These are phyloP conservation scores for Rhypophila decipiens DNA, from an alignment of 495 filamentous ascomycete species.

Conservation along the genomic window DNA sequence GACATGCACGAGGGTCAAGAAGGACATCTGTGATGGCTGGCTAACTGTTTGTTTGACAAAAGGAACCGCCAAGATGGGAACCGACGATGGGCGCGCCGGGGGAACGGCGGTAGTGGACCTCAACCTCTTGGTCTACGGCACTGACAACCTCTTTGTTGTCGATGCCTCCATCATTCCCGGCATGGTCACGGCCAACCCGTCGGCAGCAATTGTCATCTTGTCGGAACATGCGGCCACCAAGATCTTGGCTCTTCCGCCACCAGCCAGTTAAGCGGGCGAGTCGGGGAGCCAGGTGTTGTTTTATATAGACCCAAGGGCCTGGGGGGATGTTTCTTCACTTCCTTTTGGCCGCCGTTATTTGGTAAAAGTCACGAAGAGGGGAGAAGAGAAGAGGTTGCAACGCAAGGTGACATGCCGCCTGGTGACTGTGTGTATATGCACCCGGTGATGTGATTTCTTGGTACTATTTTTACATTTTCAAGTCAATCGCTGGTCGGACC, in stretches of 20 bases:
- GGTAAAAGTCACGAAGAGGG: too few relatives aligned
- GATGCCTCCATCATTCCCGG: conserved; percentile 59
- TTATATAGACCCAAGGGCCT: too few relatives aligned
- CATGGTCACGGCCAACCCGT: conserved; percentile 51
- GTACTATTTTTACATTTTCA: too few relatives aligned
- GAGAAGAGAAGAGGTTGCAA: too few relatives aligned
- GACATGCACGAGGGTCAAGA: background rate
- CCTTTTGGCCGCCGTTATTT: too few relatives aligned
- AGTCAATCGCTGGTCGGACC: too few relatives aligned
- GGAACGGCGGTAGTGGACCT: conserved; percentile 60
- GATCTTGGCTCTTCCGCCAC: conserved; percentile 14
- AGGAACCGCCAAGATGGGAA: conserved; percentile 53
- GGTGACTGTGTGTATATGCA: too few relatives aligned
- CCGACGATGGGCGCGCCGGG: conserved; percentile 54
- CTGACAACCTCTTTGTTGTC: conserved; percentile 59
- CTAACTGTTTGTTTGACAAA: background rate
- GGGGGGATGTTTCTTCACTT: too few relatives aligned
- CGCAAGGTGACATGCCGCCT: too few relatives aligned
- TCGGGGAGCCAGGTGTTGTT: too few relatives aligned
- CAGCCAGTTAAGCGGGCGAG: background rate
- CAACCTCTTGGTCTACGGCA: conserved; percentile 65
- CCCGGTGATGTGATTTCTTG: too few relatives aligned
- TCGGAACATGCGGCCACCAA: conserved; percentile 48
- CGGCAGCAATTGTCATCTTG: conserved; percentile 48
- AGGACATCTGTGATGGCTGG: background rate